Conservation (phyloP, 805 yeast species). For the Candida jianshihensis region DNA sequence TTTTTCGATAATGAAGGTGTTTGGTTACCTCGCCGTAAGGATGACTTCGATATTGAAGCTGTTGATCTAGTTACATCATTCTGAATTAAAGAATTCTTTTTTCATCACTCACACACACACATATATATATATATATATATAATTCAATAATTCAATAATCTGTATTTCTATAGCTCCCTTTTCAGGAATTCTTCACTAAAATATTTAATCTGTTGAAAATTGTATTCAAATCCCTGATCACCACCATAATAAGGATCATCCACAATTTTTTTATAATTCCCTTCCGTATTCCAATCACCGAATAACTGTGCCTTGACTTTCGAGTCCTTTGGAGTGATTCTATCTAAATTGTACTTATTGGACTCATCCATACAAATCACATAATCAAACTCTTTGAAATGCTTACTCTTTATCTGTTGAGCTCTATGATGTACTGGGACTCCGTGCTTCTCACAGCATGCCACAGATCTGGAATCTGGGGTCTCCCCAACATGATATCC, state of each 20-base stretch:
- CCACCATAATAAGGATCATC: constrained; percentile 96
- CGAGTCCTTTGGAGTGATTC: constrained; percentile 42
- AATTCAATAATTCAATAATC: background rate
- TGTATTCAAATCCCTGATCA: constrained; percentile 69
- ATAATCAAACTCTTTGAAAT: constrained; percentile 57
- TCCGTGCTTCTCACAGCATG: constrained; percentile 61
- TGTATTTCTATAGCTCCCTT: constrained; percentile 29
- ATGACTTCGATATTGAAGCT: constrained; percentile 39
- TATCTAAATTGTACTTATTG: constrained; percentile 44
- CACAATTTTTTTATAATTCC: constrained; percentile 47
- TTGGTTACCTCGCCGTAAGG: constrained; percentile 57
- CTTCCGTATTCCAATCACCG: constrained; percentile 71
- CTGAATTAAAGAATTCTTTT: too few species aligned
- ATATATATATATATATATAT: background rate
- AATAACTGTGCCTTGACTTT: constrained; percentile 53
- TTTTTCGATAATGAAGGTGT: constrained; percentile 78
- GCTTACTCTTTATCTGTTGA: constrained; percentile 51
- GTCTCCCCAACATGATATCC: constrained; percentile 77
- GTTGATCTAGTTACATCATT: constrained; percentile 16
- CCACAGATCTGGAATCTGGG: constrained; percentile 71
- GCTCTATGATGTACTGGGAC: constrained; percentile 73
- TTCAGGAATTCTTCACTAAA: constrained; percentile 68
- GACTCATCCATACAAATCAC: constrained; percentile 66
- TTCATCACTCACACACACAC: background rate
- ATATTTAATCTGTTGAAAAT: constrained; percentile 66